Evolutionary conservation across 257 asterid genomes (phyloP), one percentile per base, ranked within the genome.

Genomic region (Paulownia fortunei): DNA sequence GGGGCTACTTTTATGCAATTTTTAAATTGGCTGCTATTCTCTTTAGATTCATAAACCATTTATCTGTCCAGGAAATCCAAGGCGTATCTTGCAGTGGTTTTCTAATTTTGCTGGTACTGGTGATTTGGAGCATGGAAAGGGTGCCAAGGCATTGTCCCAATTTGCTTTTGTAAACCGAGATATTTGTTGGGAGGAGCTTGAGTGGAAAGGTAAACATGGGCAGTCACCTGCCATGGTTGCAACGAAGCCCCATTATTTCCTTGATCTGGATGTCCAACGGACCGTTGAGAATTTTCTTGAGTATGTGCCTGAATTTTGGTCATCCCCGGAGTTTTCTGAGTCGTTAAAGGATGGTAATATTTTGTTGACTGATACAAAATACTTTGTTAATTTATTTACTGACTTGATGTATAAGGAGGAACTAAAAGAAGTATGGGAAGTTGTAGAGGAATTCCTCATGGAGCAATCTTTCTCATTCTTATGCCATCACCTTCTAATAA

Each of bases 151-250:
- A 59, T 78, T 95, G 67, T 89, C 99, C 81, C 93, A 86, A 69
- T 95, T 83, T 90, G 97, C 99, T 74, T 95, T 95, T 83, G 88
- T 90, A 66, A 90, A 95, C 81, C 89, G 98, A 37, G 99, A 95
- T 87, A 82, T 89, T 69, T 95, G 97, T 78, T 95, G 98, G 99
- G 99, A 95, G 89, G 99, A 95, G 82, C 98, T 95, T 42, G 97
- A 87, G 87, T 95, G 99, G 99, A 95, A 82, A 79, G 99, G 98
- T 67, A 95, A 90, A 83, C 99, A 92, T 76, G 99, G 99, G 47
- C 98, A 95, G 77, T 93, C 98, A 80, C 99, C 98, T 76, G 99
- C 99, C 79, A 90, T 93, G 98, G 99, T 95, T 88, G 99, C 99
- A 55, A 89, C 99, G 30, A 93, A 95, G 88, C 99, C 98, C 73